phyloP scores from a whole-genome alignment of 106 monocot species.

The Cymbidium sinense region DNA sequence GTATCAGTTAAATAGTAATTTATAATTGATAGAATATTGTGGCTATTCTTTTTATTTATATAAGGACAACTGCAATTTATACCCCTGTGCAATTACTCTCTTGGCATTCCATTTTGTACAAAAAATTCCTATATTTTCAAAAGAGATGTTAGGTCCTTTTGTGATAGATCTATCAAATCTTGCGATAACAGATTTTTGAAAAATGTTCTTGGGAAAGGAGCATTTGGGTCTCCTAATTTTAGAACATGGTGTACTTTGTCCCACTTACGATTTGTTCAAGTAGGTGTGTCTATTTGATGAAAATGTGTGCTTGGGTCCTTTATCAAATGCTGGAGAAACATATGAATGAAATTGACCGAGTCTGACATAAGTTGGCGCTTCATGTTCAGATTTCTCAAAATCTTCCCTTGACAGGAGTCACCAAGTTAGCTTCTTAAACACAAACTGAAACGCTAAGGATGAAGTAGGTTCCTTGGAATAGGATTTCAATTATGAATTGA shows the following conservation, averaged over 20 bases:
- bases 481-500: not conserved
- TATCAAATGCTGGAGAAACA: not conserved
- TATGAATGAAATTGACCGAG: not conserved
- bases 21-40: not conserved
- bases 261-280: not conserved
- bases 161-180: not conserved
- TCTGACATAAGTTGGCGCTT: too few species aligned
- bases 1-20: not conserved
- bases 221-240: not conserved
- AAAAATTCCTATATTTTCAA: too few species aligned
- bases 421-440: too few species aligned
- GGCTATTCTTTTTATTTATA: not conserved
- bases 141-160: not conserved
- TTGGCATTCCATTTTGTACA: not conserved
- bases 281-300: not conserved
- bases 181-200: not conserved
- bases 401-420: too few species aligned
- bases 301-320: not conserved
- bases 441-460: not conserved
- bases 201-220: not conserved
- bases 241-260: not conserved
- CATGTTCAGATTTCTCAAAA: too few species aligned
- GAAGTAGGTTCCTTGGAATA: not conserved
- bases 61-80: not conserved
- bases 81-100: not conserved